Evolutionary conservation across 2,329 filamentous ascomycete species (phyloP), one percentile per base, ranked within the genome.

Genomic region (Paecilomyces dactylethromorphus): DNA sequence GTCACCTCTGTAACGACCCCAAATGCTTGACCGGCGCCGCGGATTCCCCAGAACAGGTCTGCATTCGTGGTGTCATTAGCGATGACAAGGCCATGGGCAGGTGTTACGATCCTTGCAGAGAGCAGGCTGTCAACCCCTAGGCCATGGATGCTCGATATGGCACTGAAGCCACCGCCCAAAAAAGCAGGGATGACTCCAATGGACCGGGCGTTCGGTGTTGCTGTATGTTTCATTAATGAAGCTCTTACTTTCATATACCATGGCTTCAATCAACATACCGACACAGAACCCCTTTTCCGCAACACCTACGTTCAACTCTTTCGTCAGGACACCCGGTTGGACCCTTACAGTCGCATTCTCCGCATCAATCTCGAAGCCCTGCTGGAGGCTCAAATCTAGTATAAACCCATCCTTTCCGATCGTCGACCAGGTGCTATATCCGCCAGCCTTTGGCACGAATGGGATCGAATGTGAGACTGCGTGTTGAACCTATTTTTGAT

Each of bases 31-130:
- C 61, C 66, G 18, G 62, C 65, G 11, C 66, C 66, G 54, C 66
- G 64, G 11, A 68, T 52, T 15, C 65, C 65, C 64, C 64, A 66
- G 58, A 65, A 66, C 3, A 68, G 59, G 56, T 68, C 66, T 0
- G 59, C 33, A 53, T 67, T 58, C 31, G 53, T 13, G 15, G 60
- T 21, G 4, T 22, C 21, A 18, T 18, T 52, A 4, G 49, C 49
- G 15, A 52, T 26, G 8, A 52, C 49, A 4, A 52, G 49, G 49
- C 49, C 49, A 12, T 22, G 2, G 12, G 49, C 24, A 22, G 49
- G 21, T 12, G 49, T 52, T 10, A 52, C 49, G n/a, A 52, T 26
- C 8, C 49, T 18, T 1, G 21, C 49, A 22, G 49, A 52, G 49
- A 52, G 49, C 2, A 52, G 12, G 49, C 24, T 52, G 21, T 52